Percentiles rank a stretch among this genome's conserved stretches.
Conservation (phyloP, 1,284 basidiomycete species). For the Leccinum cinnamomeum region DNA sequence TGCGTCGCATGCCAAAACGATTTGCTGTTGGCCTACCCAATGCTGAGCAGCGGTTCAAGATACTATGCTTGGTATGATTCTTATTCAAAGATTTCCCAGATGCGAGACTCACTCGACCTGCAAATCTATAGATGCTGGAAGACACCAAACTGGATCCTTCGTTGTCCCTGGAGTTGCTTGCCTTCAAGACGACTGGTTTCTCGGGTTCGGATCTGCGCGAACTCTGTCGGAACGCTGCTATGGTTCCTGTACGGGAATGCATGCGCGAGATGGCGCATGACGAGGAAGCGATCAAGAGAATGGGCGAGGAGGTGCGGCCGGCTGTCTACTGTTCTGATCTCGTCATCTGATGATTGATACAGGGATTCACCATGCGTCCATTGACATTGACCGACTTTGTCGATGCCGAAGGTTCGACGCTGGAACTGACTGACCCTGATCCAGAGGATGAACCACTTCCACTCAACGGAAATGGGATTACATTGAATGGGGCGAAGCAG, state of each 20-base stretch:
- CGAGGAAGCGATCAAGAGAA: constrained; percentile 50
- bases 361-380: constrained; percentile 79
- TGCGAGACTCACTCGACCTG: background rate
- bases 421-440: constrained; percentile 29
- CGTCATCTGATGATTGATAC: background rate
- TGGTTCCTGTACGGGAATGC: constrained; percentile 88
- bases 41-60: constrained; percentile 80
- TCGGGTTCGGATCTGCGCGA: constrained; percentile 95
- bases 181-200: constrained; percentile 71
- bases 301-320: constrained; percentile 53
- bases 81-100: background rate
- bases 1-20: constrained; percentile 97
- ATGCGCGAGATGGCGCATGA: constrained; percentile 65
- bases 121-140: constrained; percentile 71
- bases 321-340: background rate
- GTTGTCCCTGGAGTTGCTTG: constrained; percentile 71
- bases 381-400: constrained; percentile 72
- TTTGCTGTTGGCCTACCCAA: constrained; percentile 89
- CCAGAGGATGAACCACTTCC: constrained; percentile 32
- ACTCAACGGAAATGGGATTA: background rate
- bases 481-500: background rate
- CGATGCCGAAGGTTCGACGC: constrained; percentile 51
- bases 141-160: constrained; percentile 68
- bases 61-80: constrained; percentile 74
- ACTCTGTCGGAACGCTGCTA: constrained; percentile 90